Conservation (phyloP, 2,329 filamentous ascomycete genomes). For the Hypoxylon sp. region DNA sequence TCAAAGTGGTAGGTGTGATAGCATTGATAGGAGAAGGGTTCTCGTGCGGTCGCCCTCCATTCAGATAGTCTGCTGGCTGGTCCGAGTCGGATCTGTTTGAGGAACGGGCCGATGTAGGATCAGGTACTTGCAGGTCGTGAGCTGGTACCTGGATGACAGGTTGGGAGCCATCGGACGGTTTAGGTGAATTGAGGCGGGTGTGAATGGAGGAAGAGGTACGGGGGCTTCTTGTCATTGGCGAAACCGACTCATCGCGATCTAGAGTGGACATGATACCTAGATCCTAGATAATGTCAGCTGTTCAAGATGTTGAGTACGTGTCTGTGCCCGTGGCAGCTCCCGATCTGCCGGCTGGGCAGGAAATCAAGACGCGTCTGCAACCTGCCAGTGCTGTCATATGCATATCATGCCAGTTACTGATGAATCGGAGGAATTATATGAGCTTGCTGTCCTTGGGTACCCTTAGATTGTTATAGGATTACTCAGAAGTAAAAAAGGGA, state of each 20-base stretch:
- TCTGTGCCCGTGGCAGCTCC: conserved; percentile 12
- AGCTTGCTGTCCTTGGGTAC: background rate
- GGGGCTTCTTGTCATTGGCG: conserved; percentile 52
- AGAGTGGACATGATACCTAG: conserved; percentile 42
- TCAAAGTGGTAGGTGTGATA: conserved; percentile 33
- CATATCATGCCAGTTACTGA: conserved; percentile 16
- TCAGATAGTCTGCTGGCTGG: conserved; percentile 55
- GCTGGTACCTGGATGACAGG: conserved; percentile 38
- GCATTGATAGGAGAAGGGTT: conserved; percentile 45
- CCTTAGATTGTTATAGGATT: background rate
- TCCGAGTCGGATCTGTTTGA: conserved; percentile 27
- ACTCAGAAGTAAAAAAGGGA: conserved; percentile 13
- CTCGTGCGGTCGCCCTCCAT: conserved; percentile 52
- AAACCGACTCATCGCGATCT: conserved; percentile 51
- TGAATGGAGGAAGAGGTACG: conserved; percentile 43
- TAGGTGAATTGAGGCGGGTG: conserved; percentile 41
- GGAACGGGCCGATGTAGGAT: conserved; percentile 42
- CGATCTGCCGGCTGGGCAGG: conserved; percentile 17
- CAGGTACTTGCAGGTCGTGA: conserved; percentile 41
- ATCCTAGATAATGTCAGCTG: background rate
- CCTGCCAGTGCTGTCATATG: conserved; percentile 16
- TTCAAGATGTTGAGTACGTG: background rate
- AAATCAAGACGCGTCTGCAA: conserved; percentile 23
- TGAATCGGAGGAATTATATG: background rate
- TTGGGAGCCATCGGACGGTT: conserved; percentile 45